phyloP scores from a whole-genome alignment of 176 grass and related monocot genomes.

The Eleusine coracana region DNA sequence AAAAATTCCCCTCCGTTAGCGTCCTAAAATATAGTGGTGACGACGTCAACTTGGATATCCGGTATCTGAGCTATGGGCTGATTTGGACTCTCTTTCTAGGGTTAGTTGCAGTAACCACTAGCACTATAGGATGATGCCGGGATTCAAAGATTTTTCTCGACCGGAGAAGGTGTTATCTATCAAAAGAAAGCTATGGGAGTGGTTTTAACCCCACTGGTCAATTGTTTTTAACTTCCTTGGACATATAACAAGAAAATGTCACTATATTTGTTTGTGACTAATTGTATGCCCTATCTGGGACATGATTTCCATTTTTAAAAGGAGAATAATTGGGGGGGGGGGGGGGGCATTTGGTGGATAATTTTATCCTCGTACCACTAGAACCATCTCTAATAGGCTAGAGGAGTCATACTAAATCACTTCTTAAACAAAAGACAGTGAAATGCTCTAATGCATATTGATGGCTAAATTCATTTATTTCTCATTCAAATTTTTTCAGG shows the following conservation, averaged over 20 bases:
- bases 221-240: background rate
- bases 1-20: too few relatives aligned
- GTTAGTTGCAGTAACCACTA: too few relatives aligned
- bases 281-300: background rate
- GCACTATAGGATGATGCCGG: too few relatives aligned
- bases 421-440: background rate
- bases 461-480: background rate
- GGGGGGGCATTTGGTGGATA: background rate
- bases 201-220: too few relatives aligned
- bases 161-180: too few relatives aligned
- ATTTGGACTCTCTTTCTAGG: too few relatives aligned
- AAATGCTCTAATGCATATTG: background rate
- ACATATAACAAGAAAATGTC: background rate
- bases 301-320: background rate
- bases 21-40: too few relatives aligned
- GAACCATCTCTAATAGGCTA: background rate
- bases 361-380: background rate
- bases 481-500: constrained; percentile 39
- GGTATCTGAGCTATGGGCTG: too few relatives aligned
- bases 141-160: too few relatives aligned
- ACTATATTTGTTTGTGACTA: background rate
- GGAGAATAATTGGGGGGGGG: too few relatives aligned
- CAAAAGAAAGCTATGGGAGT: too few relatives aligned
- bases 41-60: too few relatives aligned
- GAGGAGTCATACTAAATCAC: background rate